These are phyloP conservation scores for Lipomyces yamanashiensis DNA, from an alignment of 805 yeast species.

Conservation along the genomic window DNA sequence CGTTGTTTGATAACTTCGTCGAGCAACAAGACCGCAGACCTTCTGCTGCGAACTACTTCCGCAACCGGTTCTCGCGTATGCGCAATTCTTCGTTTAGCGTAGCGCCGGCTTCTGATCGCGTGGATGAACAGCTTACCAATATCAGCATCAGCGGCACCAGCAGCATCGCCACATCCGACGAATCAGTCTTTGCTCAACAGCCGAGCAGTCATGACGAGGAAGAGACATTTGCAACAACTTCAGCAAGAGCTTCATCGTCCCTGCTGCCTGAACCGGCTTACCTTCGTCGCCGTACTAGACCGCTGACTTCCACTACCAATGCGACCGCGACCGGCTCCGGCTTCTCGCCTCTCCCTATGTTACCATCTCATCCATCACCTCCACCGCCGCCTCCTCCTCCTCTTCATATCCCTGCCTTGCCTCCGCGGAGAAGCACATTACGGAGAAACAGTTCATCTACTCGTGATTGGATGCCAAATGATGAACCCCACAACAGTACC, in stretches of 20 bases:
- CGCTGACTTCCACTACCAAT: slow-evolving; percentile 22
- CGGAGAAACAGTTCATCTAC: background rate
- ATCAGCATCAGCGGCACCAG: background rate
- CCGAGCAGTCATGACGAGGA: background rate
- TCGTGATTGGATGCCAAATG: background rate
- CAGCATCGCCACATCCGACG: background rate
- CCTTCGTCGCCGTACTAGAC: slow-evolving; percentile 32
- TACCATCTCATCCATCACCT: slow-evolving; percentile 14
- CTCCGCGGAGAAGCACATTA: slow-evolving; percentile 10
- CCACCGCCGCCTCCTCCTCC: slow-evolving; percentile 6
- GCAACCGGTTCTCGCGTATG: slow-evolving; percentile 25
- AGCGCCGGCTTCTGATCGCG: background rate
- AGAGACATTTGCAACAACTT: background rate
- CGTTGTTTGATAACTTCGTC: background rate
- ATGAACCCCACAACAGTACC: slow-evolving; percentile 9
- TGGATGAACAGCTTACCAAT: background rate
- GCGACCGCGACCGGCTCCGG: slow-evolving; percentile 19
- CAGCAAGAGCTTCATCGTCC: slow-evolving; percentile 10
- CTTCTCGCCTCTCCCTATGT: slow-evolving; percentile 9
- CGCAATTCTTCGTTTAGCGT: slow-evolving; percentile 17
- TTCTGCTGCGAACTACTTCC: slow-evolving; percentile 2
- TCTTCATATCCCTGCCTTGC: slow-evolving; percentile 1
- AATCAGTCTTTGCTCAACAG: background rate
- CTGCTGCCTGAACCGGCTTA: slow-evolving; percentile 33
- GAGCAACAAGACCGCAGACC: slow-evolving; percentile 10